These are phyloP conservation scores for Cornus controversa DNA, from an alignment of 148 eudicot species.

Conservation along the genomic window DNA sequence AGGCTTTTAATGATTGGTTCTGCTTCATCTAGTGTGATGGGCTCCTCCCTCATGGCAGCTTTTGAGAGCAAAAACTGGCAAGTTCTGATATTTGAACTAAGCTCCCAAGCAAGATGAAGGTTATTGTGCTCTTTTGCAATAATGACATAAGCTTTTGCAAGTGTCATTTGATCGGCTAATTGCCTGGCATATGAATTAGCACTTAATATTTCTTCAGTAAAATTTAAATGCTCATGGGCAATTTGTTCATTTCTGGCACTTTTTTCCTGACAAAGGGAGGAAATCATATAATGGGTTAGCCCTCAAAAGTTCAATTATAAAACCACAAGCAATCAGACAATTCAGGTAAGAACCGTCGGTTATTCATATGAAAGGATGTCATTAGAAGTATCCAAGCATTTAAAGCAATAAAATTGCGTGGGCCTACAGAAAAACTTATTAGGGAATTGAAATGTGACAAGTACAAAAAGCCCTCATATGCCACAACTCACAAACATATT, in stretches of 20 bases:
- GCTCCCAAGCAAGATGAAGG: conserved; percentile 78
- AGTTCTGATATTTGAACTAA: conserved; percentile 63
- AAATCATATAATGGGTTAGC: conserved; percentile 9
- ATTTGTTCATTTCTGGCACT: conserved; percentile 16
- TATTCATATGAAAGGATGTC: not conserved
- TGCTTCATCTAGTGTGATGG: conserved; percentile 54
- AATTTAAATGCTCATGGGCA: conserved; percentile 34
- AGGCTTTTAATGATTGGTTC: conserved; percentile 55
- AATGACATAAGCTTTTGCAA: conserved; percentile 76
- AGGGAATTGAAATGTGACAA: not conserved
- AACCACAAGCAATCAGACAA: conserved; percentile 2
- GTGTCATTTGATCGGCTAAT: conserved; percentile 71
- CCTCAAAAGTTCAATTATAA: conserved; percentile 2
- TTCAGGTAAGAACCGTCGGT: not conserved
- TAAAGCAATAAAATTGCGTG: not conserved
- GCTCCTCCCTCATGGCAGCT: conserved; percentile 71
- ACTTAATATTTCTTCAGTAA: conserved; percentile 43
- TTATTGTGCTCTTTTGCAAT: conserved; percentile 77
- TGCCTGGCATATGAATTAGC: conserved; percentile 63
- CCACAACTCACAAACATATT: not conserved
- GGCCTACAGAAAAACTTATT: not conserved
- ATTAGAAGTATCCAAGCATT: not conserved
- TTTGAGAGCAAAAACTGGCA: conserved; percentile 73
- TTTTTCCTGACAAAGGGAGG: conserved; percentile 43
- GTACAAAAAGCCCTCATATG: not conserved